Evolutionary conservation across 352 stramenopile species (phyloP).

Genomic region (Globisporangium ultimum): DNA sequence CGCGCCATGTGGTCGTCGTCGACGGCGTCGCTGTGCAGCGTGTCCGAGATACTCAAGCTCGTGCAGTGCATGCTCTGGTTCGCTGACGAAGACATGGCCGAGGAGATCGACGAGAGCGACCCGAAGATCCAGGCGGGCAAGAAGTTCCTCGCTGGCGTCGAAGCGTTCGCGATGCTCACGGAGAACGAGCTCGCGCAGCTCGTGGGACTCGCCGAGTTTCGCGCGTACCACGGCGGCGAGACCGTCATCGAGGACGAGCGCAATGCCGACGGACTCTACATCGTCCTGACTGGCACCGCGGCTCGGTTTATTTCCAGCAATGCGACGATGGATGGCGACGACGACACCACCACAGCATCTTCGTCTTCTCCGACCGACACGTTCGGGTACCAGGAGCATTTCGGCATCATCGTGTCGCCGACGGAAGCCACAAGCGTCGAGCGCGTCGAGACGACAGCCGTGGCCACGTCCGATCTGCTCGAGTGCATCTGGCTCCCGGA

Average conservation of each 20-base stretch:
- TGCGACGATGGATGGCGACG: slow-evolving; percentile 17
- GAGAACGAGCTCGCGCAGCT: slow-evolving; percentile 55
- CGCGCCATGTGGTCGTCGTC: slow-evolving; percentile 24
- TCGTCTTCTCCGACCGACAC: slow-evolving; percentile 15
- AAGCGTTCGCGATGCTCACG: slow-evolving; percentile 52
- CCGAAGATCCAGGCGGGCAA: slow-evolving; percentile 47
- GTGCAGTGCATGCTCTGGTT: slow-evolving; percentile 39
- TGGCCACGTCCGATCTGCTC: slow-evolving; percentile 30
- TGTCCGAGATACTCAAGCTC: slow-evolving; percentile 30
- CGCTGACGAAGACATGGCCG: slow-evolving; percentile 45
- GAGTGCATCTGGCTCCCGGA: slow-evolving; percentile 58
- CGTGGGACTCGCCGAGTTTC: slow-evolving; percentile 39
- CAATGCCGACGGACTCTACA: slow-evolving; percentile 49
- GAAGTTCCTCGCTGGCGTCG: slow-evolving; percentile 52
- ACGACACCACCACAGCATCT: no score
- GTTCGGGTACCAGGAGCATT: slow-evolving; percentile 59
- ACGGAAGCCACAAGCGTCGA: slow-evolving; percentile 25
- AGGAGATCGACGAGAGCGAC: slow-evolving; percentile 49
- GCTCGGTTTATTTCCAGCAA: slow-evolving; percentile 22
- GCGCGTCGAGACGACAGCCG: slow-evolving; percentile 26
- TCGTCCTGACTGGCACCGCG: slow-evolving; percentile 39
- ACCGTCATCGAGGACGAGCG: slow-evolving; percentile 44
- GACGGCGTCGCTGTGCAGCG: slow-evolving; percentile 10
- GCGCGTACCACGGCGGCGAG: slow-evolving; percentile 31
- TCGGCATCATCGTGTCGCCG: slow-evolving; percentile 41